Percentiles rank a stretch among this genome's conserved stretches.
These are phyloP conservation scores for Populus hybrid DNA, from an alignment of 441 rosid genomes.

Conservation along the genomic window DNA sequence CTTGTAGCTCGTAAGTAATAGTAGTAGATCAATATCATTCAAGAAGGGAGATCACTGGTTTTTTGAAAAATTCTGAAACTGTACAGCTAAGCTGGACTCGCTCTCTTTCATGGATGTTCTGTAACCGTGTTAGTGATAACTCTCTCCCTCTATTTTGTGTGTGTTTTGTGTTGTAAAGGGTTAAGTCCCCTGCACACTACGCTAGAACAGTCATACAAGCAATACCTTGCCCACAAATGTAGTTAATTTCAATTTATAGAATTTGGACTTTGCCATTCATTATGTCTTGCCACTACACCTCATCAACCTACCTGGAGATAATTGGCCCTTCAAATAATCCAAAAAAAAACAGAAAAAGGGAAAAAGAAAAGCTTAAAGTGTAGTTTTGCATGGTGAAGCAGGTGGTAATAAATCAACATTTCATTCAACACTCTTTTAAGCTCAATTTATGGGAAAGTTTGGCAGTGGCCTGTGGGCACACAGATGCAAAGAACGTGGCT, in stretches of 20 bases:
- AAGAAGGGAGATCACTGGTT: not conserved
- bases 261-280: not conserved
- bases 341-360: too few relatives aligned
- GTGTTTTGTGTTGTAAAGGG: not conserved
- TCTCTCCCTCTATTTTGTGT: not conserved
- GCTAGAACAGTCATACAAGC: slow-evolving; percentile 28
- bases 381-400: not conserved
- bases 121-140: slow-evolving; percentile 23
- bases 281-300: not conserved
- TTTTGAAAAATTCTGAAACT: not conserved
- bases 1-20: not conserved
- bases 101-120: not conserved
- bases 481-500: not conserved
- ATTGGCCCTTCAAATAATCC: not conserved
- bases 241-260: not conserved
- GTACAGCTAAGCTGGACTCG: not conserved
- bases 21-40: not conserved
- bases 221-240: not conserved
- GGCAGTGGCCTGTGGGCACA: not conserved
- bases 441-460: not conserved
- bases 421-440: not conserved
- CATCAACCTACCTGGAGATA: not conserved
- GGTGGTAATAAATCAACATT: not conserved
- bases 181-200: slow-evolving; percentile 6
- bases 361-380: not conserved